Percentiles rank a stretch among this genome's conserved stretches.
These are phyloP conservation scores for Madurella mycetomatis DNA, from an alignment of 2,329 filamentous ascomycete species.

Conservation along the genomic window DNA sequence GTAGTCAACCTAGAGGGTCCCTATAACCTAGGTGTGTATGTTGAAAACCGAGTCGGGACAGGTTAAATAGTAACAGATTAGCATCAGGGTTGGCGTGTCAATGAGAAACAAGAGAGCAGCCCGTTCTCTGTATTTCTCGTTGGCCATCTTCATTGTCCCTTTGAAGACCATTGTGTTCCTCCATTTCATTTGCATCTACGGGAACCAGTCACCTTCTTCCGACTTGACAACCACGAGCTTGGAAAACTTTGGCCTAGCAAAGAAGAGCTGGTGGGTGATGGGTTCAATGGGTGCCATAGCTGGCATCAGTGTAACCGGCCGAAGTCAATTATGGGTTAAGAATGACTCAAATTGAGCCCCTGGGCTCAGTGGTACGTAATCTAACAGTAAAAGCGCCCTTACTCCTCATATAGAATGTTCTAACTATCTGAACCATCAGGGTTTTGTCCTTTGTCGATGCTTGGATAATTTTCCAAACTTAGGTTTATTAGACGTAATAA, in stretches of 20 bases:
- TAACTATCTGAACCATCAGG: too few relatives aligned
- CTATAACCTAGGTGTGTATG: conserved; percentile 22
- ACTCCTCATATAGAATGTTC: too few relatives aligned
- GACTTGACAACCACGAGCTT: conserved; percentile 31
- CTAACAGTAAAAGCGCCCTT: too few relatives aligned
- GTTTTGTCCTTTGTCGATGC: too few relatives aligned
- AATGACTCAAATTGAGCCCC: too few relatives aligned
- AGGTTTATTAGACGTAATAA: too few relatives aligned
- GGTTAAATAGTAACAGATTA: conserved; percentile 29
- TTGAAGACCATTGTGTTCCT: conserved; percentile 31
- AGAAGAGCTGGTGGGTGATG: conserved; percentile 26
- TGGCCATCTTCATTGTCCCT: conserved; percentile 23
- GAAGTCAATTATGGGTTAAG: conserved; percentile 14
- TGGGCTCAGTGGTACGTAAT: not conserved
- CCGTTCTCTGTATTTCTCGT: conserved; percentile 25
- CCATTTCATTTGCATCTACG: conserved; percentile 28
- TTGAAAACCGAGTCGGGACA: conserved; percentile 29
- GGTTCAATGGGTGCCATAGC: conserved; percentile 23
- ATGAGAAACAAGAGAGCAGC: conserved; percentile 28
- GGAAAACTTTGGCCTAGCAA: conserved; percentile 26
- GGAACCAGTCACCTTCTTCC: conserved; percentile 33
- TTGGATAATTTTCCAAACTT: too few relatives aligned
- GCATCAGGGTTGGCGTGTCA: conserved; percentile 22
- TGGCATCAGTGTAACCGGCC: conserved; percentile 27
- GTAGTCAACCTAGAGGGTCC: conserved; percentile 27